Evolutionary conservation across 805 yeast genomes (phyloP).

Genomic region (Spathaspora hagerdaliae): DNA sequence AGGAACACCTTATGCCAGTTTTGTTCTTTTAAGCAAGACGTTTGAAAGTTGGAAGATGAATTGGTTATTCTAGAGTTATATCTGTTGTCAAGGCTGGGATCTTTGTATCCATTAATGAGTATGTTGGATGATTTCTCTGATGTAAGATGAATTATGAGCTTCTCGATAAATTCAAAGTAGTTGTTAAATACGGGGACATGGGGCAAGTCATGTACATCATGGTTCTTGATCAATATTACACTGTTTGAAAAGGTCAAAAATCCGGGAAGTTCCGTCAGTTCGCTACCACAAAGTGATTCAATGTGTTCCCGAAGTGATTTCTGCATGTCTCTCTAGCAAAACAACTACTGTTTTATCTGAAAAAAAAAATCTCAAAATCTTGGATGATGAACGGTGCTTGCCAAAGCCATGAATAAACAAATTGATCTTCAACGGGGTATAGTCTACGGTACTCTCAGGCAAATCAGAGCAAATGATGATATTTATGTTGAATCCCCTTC

Average conservation of each 20-base stretch:
- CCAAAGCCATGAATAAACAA: conserved; percentile 10
- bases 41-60: conserved; percentile 25
- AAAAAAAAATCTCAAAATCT: too few relatives aligned
- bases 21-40: conserved; percentile 36
- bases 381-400: too few relatives aligned
- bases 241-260: not conserved
- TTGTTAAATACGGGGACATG: not conserved
- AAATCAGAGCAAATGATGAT: conserved; percentile 30
- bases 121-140: conserved; percentile 29
- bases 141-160: conserved; percentile 29
- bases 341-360: too few relatives aligned
- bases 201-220: not conserved
- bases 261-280: not conserved
- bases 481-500: conserved; percentile 18
- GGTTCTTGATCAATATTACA: conserved; percentile 6
- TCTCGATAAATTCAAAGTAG: conserved; percentile 36
- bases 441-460: conserved; percentile 42
- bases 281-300: not conserved
- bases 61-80: conserved; percentile 32
- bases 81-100: conserved; percentile 25
- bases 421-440: conserved; percentile 47
- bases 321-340: not conserved
- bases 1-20: conserved; percentile 42
- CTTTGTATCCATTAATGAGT: conserved; percentile 40
- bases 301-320: not conserved